phyloP scores from a whole-genome alignment of 257 asterid genomes.

The Solanum chiquidenum region DNA sequence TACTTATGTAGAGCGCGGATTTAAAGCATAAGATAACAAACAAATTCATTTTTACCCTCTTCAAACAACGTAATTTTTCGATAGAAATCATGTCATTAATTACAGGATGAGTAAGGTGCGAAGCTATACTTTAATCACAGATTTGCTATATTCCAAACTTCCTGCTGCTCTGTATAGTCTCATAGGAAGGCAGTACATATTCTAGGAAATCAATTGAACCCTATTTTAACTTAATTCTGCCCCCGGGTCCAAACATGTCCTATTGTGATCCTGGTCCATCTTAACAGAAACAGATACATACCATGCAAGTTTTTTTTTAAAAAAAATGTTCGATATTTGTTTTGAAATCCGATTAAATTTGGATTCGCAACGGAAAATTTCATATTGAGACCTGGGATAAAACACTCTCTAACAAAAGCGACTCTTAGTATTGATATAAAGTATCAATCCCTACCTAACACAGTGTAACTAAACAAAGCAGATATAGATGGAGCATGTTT shows the following conservation, averaged over 20 bases:
- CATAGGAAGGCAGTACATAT: background rate
- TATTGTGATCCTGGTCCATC: background rate
- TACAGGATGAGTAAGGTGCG: background rate
- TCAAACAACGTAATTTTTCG: background rate
- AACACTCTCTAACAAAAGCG: background rate
- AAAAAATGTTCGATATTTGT: no score
- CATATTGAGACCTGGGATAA: background rate
- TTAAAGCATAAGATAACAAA: background rate
- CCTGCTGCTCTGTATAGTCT: background rate
- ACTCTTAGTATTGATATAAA: background rate
- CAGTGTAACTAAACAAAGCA: background rate
- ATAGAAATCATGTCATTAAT: background rate
- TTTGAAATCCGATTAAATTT: no score
- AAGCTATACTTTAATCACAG: background rate
- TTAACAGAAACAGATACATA: background rate
- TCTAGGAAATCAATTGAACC: background rate
- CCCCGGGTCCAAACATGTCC: background rate
- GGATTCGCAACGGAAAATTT: rapidly evolving
- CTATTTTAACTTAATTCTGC: background rate
- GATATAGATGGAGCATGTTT: background rate
- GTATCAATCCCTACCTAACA: background rate
- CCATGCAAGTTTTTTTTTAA: background rate
- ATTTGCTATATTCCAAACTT: background rate
- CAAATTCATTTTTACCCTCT: background rate
- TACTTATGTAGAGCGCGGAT: background rate